Percentiles rank a stretch among this genome's conserved stretches.
These are phyloP conservation scores for Saccharomyces hybrid DNA, from an alignment of 1,139 yeast species.

Conservation along the genomic window DNA sequence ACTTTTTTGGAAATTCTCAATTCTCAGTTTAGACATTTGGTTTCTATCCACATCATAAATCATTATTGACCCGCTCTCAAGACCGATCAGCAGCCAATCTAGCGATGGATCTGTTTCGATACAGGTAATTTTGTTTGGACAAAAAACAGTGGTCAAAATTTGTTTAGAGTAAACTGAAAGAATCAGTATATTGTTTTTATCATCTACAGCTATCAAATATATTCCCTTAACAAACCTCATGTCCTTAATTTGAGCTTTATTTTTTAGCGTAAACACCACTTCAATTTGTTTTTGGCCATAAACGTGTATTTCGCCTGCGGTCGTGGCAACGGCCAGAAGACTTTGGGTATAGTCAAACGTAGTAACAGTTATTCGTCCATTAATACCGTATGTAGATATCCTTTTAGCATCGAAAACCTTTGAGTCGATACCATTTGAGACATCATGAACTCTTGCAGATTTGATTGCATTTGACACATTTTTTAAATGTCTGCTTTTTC, in stretches of 20 bases:
- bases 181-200: constrained; percentile 47
- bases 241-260: constrained; percentile 44
- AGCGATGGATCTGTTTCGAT: constrained; percentile 74
- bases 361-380: constrained; percentile 51
- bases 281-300: constrained; percentile 81
- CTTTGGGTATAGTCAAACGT: constrained; percentile 89
- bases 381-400: constrained; percentile 43
- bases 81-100: constrained; percentile 79
- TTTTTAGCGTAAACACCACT: constrained; percentile 50
- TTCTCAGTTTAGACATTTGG: constrained; percentile 50
- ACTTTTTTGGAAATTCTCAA: constrained; percentile 63
- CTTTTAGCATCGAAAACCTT: constrained; percentile 36
- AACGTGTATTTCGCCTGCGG: constrained; percentile 59
- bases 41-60: constrained; percentile 81
- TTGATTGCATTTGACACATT: constrained; percentile 48
- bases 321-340: constrained; percentile 72
- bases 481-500: constrained; percentile 33
- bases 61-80: constrained; percentile 62
- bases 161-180: constrained; percentile 60
- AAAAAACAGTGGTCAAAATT: constrained; percentile 43
- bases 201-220: constrained; percentile 64
- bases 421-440: constrained; percentile 35
- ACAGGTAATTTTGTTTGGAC: constrained; percentile 58
- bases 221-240: constrained; percentile 70
- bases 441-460: constrained; percentile 20